Evolutionary conservation across 1,284 basidiomycete genomes (phyloP).

Genomic region (Sanguinoderma infundibulare): DNA sequence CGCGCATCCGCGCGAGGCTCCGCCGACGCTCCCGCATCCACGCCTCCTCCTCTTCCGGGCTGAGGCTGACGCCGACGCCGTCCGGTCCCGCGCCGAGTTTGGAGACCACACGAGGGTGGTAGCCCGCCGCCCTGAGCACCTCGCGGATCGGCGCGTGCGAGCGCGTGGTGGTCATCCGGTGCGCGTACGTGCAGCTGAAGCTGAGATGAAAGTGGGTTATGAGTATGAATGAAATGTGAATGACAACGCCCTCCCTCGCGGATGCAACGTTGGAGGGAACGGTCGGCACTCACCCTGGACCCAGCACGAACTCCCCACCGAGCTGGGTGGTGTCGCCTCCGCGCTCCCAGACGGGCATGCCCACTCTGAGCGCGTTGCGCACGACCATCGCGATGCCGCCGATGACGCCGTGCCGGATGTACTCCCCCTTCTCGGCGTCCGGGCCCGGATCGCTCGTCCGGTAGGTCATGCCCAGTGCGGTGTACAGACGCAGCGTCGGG

Average conservation of each 20-base stretch:
- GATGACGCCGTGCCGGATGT: constrained; percentile 66
- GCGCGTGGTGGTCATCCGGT: constrained; percentile 74
- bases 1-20: constrained; percentile 30
- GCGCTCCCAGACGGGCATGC: constrained; percentile 81
- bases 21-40: constrained; percentile 33
- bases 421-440: constrained; percentile 57
- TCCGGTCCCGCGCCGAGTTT: constrained; percentile 8
- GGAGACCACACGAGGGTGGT: constrained; percentile 28
- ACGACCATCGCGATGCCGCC: constrained; percentile 74
- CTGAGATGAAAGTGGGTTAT: constrained; percentile 36
- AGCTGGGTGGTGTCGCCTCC: constrained; percentile 81
- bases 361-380: constrained; percentile 63
- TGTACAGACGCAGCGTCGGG: constrained; percentile 71
- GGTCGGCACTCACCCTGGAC: constrained; percentile 74
- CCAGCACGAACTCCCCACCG: constrained; percentile 89
- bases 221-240: not conserved
- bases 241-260: constrained; percentile 1
- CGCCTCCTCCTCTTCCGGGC: constrained; percentile 29
- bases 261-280: not conserved
- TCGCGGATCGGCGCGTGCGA: constrained; percentile 72
- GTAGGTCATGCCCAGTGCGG: constrained; percentile 76
- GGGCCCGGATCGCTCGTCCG: constrained; percentile 52
- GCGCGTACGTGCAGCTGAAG: constrained; percentile 63
- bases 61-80: constrained; percentile 12
- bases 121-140: constrained; percentile 67